Base-by-base conservation (phyloP, 164 flowering plant species). In the Houttuynia cordata region DNA sequence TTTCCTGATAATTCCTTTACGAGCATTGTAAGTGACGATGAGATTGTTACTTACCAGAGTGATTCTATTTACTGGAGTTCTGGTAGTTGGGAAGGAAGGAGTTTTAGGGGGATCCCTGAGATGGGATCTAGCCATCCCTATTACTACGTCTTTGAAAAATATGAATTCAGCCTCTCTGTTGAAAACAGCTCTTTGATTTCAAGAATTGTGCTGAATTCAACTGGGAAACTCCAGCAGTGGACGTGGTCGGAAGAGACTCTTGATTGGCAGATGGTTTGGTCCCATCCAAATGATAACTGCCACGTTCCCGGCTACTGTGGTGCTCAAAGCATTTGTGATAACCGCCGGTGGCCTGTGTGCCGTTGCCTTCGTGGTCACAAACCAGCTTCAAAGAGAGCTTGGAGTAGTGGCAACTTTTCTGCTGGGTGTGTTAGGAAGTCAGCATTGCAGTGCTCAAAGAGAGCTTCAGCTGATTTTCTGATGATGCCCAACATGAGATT, bases 11-110 rank as follows among this genome's bases (percentile, higher is more conserved):
- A n/a, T n/a, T n/a, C n/a, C n/a, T n/a, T n/a, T n/a, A n/a, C n/a
- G 64, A 70, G 79, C 64, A 1, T 30, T n/a, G 68, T 15, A 51
- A 73, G 70, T 1, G 81, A 86, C 12, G 42, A 58, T 45, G 63
- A 83, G 18, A 54, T 76, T 58, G 24, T 20, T 37, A 19, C 81
- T 10, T 73, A 39, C 24, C 8, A 57, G 56, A 8, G 18, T 21
- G 50, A 19, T 15, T 1, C 60, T 47, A 1, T 13, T n/a, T n/a
- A 6, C 4, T 51, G 50, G 57, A 24, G 62, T 20, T 24, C 39
- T 22, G 67, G 60, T 40, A 53, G 54, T 0, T 64, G 62, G 63
- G 51, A 61, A 14, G 56, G 63, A 15, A 12, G 23, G 56, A 15
- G 53, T 10, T 18, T 23, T 7, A 25, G 54, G 13, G 63, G 63